These are phyloP conservation scores for Ustilago loliicola DNA, from an alignment of 1,284 basidiomycete genomes.

Conservation along the genomic window DNA sequence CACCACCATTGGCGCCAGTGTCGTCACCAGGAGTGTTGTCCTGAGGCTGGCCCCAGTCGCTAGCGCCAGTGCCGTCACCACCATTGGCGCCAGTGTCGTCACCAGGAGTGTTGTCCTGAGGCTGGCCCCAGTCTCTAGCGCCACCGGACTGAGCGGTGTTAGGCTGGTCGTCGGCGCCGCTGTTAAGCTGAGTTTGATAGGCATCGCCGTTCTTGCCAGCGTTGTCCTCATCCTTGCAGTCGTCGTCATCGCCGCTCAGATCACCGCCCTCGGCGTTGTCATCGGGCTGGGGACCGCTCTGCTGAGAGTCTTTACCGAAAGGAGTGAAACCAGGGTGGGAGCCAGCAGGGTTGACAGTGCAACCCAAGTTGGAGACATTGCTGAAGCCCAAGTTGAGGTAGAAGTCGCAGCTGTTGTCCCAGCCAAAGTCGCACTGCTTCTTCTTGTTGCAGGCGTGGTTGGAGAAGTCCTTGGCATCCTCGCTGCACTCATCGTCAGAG, in stretches of 20 bases:
- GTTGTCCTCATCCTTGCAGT: neutral
- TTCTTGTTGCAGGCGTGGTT: constrained; percentile 47
- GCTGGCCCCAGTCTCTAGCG: too few species aligned
- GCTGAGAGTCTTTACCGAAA: neutral
- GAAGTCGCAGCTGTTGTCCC: constrained; percentile 45
- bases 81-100: neutral
- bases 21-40: neutral
- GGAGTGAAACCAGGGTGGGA: neutral
- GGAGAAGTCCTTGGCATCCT: constrained; percentile 46
- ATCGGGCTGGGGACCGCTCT: neutral
- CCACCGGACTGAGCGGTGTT: too few species aligned
- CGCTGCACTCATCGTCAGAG: constrained; percentile 38
- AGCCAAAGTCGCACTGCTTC: constrained; percentile 45
- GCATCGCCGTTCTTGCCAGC: neutral
- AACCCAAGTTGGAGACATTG: constrained; percentile 45
- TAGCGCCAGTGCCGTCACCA: too few species aligned
- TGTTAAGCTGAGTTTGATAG: too few species aligned
- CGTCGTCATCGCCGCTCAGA: neutral
- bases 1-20: neutral
- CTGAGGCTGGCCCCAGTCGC: too few species aligned
- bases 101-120: neutral
- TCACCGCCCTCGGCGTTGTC: neutral
- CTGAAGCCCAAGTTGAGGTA: constrained; percentile 44
- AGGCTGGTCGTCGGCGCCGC: too few species aligned
- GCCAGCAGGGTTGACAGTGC: constrained; percentile 13